Evolutionary conservation across 108 stramenopile genomes (phyloP).

Genomic region (Parietichytrium sp.): DNA sequence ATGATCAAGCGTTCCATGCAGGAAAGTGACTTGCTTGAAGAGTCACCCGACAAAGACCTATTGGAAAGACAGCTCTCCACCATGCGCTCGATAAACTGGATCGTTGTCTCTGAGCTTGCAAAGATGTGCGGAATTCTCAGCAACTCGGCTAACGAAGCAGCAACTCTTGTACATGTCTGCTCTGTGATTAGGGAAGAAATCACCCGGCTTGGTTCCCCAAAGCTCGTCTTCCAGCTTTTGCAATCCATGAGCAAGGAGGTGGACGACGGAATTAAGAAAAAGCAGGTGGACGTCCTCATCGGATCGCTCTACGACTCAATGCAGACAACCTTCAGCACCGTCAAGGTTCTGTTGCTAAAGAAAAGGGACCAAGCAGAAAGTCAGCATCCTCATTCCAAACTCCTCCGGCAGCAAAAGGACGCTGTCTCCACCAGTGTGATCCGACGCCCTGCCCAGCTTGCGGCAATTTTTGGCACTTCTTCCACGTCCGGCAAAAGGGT

Average conservation of each 20-base stretch:
- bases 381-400: too few species aligned
- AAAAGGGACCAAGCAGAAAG: too few species aligned
- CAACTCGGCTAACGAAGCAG: constrained; percentile 29
- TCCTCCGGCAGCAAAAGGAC: too few species aligned
- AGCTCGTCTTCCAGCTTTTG: constrained; percentile 22
- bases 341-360: too few species aligned
- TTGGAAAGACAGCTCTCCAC: not conserved
- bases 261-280: not conserved
- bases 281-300: not conserved
- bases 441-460: too few species aligned
- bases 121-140: constrained; percentile 29
- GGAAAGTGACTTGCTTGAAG: constrained; percentile 6
- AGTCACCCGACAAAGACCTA: not conserved
- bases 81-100: constrained; percentile 33
- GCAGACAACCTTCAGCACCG: constrained; percentile 2
- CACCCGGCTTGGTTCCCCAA: constrained; percentile 1
- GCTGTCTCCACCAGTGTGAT: too few species aligned
- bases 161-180: constrained; percentile 10
- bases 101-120: constrained; percentile 11
- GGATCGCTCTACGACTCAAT: not conserved
- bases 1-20: not conserved
- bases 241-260: constrained; percentile 7
- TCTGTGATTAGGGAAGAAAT: constrained; percentile 13
- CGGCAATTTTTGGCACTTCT: too few species aligned
- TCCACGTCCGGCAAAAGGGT: too few species aligned